A percentile compares a stretch with the other conserved stretches of the same genome.
Conservation (phyloP, 768 basidiomycete genomes). For the Scleroderma bovista region DNA sequence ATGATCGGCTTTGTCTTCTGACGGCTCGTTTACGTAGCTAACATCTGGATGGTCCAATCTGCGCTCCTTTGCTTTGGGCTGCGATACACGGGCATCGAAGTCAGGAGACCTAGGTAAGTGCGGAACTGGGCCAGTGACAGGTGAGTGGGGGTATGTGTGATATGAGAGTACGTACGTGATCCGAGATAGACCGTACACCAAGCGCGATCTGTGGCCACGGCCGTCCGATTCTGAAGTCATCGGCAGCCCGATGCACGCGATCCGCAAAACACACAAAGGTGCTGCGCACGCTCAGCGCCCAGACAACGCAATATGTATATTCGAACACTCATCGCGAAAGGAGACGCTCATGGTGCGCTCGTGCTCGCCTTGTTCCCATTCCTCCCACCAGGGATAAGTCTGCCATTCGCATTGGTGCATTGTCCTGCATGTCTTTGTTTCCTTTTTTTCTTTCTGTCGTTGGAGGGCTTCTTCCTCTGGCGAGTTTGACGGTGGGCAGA, state of each 20-base stretch:
- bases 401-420: constrained; percentile 14
- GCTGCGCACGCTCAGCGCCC: constrained; percentile 1
- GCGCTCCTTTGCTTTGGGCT: constrained; percentile 16
- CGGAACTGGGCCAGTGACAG: constrained; percentile 19
- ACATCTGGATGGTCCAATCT: constrained; percentile 26
- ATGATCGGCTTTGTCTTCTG: constrained; percentile 21
- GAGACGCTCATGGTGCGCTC: constrained; percentile 14
- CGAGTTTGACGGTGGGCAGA: constrained; percentile 22
- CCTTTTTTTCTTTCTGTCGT: constrained; percentile 11
- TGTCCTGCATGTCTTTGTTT: constrained; percentile 17
- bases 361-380: constrained; percentile 26
- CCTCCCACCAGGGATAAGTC: constrained; percentile 28
- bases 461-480: constrained; percentile 17
- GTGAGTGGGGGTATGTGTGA: too few relatives aligned
- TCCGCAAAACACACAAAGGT: constrained; percentile 9
- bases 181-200: constrained; percentile 26
- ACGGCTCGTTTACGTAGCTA: constrained; percentile 26
- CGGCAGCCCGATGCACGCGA: constrained; percentile 23
- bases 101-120: constrained; percentile 25
- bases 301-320: neutral
- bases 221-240: constrained; percentile 28
- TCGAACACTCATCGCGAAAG: constrained; percentile 21
- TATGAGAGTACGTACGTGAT: constrained; percentile 28
- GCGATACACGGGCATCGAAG: constrained; percentile 27
- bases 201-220: constrained; percentile 25